These are phyloP conservation scores for Microbotryomycetes sp. DNA, from an alignment of 1,284 basidiomycete genomes.

Conservation along the genomic window DNA sequence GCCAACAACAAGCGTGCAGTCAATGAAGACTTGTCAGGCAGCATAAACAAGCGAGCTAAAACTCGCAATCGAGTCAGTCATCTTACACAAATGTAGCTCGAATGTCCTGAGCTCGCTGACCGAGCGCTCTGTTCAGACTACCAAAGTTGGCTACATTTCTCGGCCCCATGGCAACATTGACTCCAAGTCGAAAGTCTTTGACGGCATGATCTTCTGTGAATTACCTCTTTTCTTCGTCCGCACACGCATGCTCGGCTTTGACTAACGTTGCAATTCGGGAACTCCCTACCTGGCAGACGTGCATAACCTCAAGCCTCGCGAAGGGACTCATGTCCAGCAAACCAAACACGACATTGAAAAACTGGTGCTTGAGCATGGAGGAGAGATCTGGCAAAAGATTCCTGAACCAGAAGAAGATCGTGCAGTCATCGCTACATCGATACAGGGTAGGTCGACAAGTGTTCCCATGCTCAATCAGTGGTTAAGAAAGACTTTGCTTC, in stretches of 20 bases:
- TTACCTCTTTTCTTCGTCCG: constrained; percentile 9
- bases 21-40: background rate
- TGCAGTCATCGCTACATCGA: constrained; percentile 35
- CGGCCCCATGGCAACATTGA: constrained; percentile 55
- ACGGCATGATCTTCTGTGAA: constrained; percentile 70
- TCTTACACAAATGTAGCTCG: too few species aligned
- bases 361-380: constrained; percentile 66
- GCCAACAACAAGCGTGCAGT: background rate
- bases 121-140: constrained; percentile 24
- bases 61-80: background rate
- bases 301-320: background rate
- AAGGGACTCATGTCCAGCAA: constrained; percentile 21
- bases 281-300: constrained; percentile 43
- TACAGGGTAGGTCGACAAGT: too few species aligned
- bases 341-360: constrained; percentile 40
- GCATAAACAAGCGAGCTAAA: background rate
- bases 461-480: too few species aligned
- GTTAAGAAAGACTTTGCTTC: too few species aligned
- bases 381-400: constrained; percentile 55
- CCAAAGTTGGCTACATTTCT: constrained; percentile 61
- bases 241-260: background rate
- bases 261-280: too few species aligned
- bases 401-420: constrained; percentile 41
- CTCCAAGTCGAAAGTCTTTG: constrained; percentile 60
- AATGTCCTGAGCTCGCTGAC: background rate